phyloP scores from a whole-genome alignment of 2,329 filamentous ascomycete genomes.

The Chaetomium sp. region DNA sequence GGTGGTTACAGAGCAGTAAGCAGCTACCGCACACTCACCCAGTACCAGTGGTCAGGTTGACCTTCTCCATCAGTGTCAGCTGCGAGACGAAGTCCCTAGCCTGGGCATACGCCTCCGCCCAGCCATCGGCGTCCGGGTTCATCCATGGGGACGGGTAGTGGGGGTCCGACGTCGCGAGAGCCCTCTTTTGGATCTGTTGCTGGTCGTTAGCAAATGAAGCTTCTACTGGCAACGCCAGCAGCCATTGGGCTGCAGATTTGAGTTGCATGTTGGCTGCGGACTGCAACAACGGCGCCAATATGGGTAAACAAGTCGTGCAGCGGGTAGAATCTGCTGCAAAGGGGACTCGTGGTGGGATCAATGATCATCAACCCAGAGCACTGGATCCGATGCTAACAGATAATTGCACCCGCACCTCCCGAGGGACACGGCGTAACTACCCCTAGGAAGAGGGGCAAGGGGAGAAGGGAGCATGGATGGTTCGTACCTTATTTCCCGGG shows the following conservation, averaged over 20 bases:
- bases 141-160: slow-evolving; percentile 89
- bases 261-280: slow-evolving; percentile 29
- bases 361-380: slow-evolving; percentile 2
- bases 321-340: slow-evolving; percentile 9
- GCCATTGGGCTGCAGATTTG: slow-evolving; percentile 24
- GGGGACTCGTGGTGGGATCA: not conserved
- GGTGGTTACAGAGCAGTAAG: not conserved
- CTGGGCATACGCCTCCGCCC: slow-evolving; percentile 74
- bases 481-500: slow-evolving; percentile 28
- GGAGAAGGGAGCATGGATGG: not conserved
- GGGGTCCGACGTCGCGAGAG: slow-evolving; percentile 53
- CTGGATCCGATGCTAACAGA: not conserved
- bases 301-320: slow-evolving; percentile 26
- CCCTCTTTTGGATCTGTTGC: slow-evolving; percentile 33
- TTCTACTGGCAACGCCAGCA: slow-evolving; percentile 16
- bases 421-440: not conserved
- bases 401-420: not conserved
- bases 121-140: slow-evolving; percentile 68
- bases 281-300: slow-evolving; percentile 18
- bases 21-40: slow-evolving; percentile 60
- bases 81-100: slow-evolving; percentile 80
- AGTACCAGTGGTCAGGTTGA: slow-evolving; percentile 90
- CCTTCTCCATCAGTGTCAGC: slow-evolving; percentile 83
- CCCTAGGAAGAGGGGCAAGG: not conserved
- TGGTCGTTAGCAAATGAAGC: slow-evolving; percentile 32